Conservation (phyloP, 192 early-diverging fungal species). For the Spinellus fusiger region DNA sequence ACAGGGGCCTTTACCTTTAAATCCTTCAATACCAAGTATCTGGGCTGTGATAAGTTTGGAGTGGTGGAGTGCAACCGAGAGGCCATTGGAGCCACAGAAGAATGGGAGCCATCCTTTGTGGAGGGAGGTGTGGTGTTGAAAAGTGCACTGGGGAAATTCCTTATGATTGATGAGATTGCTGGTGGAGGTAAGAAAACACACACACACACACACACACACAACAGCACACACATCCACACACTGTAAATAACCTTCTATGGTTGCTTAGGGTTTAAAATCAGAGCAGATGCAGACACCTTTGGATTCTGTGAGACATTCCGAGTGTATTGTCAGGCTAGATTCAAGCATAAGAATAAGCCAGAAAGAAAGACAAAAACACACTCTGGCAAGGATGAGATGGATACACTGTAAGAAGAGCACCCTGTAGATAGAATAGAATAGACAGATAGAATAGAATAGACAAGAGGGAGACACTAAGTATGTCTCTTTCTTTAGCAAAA, state of each 20-base stretch:
- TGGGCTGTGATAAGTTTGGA: conserved; percentile 75
- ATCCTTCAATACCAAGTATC: conserved; percentile 57
- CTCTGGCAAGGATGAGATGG: conserved; percentile 53
- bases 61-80: conserved; percentile 63
- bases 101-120: conserved; percentile 62
- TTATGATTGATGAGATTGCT: conserved; percentile 57
- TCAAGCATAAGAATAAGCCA: conserved; percentile 49
- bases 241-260: too few relatives aligned
- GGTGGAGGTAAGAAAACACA: conserved; percentile 26
- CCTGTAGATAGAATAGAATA: neutral
- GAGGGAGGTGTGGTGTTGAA: conserved; percentile 68
- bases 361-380: conserved; percentile 43
- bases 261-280: conserved; percentile 37
- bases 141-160: conserved; percentile 58
- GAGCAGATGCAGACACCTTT: conserved; percentile 66
- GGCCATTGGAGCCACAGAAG: conserved; percentile 75
- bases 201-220: too few relatives aligned
- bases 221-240: too few relatives aligned
- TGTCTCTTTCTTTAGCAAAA: conserved; percentile 42
- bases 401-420: conserved; percentile 52
- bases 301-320: conserved; percentile 70
- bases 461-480: neutral
- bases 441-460: neutral
- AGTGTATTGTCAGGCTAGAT: conserved; percentile 65
- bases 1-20: conserved; percentile 52